Conservation (phyloP, 1,139 yeast genomes). For the Hyphopichia burtonii region DNA sequence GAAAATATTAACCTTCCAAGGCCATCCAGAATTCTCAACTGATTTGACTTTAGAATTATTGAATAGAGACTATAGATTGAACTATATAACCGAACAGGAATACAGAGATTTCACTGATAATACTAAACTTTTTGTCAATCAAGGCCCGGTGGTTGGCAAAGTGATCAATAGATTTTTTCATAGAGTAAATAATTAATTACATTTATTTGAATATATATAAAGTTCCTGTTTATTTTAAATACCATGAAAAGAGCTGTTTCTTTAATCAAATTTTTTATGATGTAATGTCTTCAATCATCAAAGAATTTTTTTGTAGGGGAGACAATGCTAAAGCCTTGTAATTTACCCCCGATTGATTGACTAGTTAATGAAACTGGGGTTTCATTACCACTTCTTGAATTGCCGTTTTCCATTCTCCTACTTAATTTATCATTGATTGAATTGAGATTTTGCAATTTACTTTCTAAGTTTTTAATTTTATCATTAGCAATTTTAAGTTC, state of each 20-base stretch:
- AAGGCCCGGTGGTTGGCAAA: slow-evolving; percentile 32
- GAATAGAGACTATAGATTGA: slow-evolving; percentile 14
- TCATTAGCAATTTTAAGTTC: slow-evolving; percentile 43
- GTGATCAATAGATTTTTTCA: slow-evolving; percentile 29
- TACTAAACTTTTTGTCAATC: slow-evolving; percentile 32
- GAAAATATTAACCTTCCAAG: slow-evolving; percentile 69
- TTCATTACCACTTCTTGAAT: neutral
- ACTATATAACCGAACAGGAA: slow-evolving; percentile 15
- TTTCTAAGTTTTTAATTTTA: slow-evolving; percentile 41
- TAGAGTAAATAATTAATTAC: slow-evolving; percentile 4
- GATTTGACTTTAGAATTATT: slow-evolving; percentile 31
- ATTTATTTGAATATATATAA: neutral
- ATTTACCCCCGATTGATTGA: slow-evolving; percentile 30
- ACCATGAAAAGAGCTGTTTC: too few species aligned
- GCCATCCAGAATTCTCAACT: slow-evolving; percentile 79
- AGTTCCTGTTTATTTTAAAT: neutral
- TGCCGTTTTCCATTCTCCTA: slow-evolving; percentile 15
- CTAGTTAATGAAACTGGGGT: slow-evolving; percentile 5
- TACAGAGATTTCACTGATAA: slow-evolving; percentile 27
- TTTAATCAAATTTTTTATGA: slow-evolving; percentile 1
- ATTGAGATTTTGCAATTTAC: slow-evolving; percentile 34
- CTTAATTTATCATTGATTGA: slow-evolving; percentile 36
- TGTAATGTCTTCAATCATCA: slow-evolving; percentile 15
- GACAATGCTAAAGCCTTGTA: slow-evolving; percentile 45
- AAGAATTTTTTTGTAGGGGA: slow-evolving; percentile 35